Evolutionary conservation across 176 grass and related monocot genomes (phyloP), one percentile per base, ranked within the genome.

Genomic region (Zoysia pacifica): DNA sequence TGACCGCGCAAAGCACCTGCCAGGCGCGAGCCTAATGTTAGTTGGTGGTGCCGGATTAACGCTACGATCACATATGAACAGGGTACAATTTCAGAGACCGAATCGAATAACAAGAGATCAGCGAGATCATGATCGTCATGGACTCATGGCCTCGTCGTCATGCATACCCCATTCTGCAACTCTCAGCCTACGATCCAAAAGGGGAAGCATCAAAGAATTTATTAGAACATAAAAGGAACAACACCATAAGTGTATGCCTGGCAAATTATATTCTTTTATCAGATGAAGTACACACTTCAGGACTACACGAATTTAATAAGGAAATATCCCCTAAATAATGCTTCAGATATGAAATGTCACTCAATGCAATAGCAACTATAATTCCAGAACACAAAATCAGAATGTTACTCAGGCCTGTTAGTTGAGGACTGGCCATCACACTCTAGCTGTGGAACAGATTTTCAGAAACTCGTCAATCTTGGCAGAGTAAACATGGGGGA

Each of bases 381-480:
- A 15, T 48, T n/a, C 0, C 9, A 48, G 3, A 75, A 56, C 3
- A 46, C 19, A 73, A 76, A 68, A 67, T 35, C 28, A 41, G 20
- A 55, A 3, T 13, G 51, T 10, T 46, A 15, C 63, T 86, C 39
- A 16, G 15, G n/a, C n/a, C 0, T 75, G 70, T 80, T 76, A 62
- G 48, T 72, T 8, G 2, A 65, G 73, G 10, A 43, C 49, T 20
- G 48, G 67, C 81, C 43, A 87, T 69, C 40, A 69, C 58, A 90
- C 93, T 69, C 45, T 82, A 72, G 50, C 77, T 15, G 69, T 65
- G 67, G 75, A 84, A 45, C 90, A 93, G 12, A 81, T 67, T 65
- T 93, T 88, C 11, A 99, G 65, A 64, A 93, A 99, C 66, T 93
- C 90, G 4, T 89, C 72, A 13, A 99, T 78, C 84, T 95, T 99